Percentiles rank a stretch among this genome's conserved stretches.
Evolutionary conservation across 2,329 filamentous ascomycete species (phyloP).

Genomic region (Aspergillus ustus): DNA sequence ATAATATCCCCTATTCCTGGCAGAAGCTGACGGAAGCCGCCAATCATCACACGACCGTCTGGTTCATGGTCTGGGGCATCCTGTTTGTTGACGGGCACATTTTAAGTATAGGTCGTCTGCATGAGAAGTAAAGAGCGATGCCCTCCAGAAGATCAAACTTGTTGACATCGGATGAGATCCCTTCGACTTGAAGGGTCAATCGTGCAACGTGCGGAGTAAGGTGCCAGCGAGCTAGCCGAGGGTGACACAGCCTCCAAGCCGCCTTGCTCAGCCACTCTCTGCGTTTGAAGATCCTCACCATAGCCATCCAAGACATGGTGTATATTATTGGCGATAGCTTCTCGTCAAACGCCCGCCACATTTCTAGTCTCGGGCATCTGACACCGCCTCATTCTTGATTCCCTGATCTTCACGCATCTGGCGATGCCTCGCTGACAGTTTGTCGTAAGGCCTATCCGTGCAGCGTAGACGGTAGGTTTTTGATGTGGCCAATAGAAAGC

Average conservation of each 20-base stretch:
- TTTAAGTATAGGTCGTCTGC: too few species aligned
- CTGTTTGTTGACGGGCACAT: too few species aligned
- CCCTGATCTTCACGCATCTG: background rate
- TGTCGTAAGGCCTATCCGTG: background rate
- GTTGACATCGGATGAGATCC: too few species aligned
- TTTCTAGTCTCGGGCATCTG: slow-evolving; percentile 18
- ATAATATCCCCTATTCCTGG: too few species aligned
- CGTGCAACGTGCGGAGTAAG: background rate
- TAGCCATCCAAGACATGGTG: background rate
- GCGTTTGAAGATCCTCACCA: background rate
- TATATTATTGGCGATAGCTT: slow-evolving; percentile 14
- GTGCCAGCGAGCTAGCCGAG: background rate
- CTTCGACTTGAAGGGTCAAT: background rate
- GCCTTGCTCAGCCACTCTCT: background rate
- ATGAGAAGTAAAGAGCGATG: too few species aligned
- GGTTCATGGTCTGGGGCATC: background rate
- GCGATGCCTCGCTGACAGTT: background rate
- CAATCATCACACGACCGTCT: background rate
- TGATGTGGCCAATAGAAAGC: background rate
- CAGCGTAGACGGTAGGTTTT: background rate
- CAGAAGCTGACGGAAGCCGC: background rate
- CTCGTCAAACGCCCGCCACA: slow-evolving; percentile 15
- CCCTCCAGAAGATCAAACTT: too few species aligned
- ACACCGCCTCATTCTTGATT: slow-evolving; percentile 21
- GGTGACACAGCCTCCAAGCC: background rate